Evolutionary conservation across 2,329 filamentous ascomycete species (phyloP).

Genomic region (Diaporthe helianthi): DNA sequence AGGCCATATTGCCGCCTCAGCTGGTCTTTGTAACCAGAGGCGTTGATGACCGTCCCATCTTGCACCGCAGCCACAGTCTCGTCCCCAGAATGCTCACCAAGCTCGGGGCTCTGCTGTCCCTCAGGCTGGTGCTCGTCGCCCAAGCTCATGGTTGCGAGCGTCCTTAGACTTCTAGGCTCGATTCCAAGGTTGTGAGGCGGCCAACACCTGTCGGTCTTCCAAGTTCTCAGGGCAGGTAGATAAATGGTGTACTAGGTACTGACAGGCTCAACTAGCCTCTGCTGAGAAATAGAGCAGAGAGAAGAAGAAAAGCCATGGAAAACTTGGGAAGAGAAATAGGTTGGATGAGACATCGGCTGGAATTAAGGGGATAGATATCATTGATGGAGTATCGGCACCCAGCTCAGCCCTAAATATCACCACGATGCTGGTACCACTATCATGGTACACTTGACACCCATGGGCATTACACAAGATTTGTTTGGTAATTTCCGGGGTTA

Average conservation of each 20-base stretch:
- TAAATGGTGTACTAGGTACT: background rate
- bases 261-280: background rate
- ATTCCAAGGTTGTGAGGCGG: background rate
- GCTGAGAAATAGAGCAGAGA: background rate
- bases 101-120: conserved; percentile 26
- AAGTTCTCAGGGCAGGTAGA: background rate
- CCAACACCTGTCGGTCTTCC: background rate
- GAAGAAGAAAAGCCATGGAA: background rate
- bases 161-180: background rate
- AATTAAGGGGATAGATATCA: background rate
- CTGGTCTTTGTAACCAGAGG: conserved; percentile 69
- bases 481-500: conserved; percentile 1
- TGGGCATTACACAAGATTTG: background rate
- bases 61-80: conserved; percentile 46
- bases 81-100: conserved; percentile 39
- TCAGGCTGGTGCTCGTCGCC: conserved; percentile 32
- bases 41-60: conserved; percentile 61
- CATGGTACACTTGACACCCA: background rate
- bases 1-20: conserved; percentile 68
- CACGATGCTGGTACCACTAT: background rate
- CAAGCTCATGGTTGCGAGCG: conserved; percentile 25
- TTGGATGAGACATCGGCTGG: background rate
- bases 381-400: background rate
- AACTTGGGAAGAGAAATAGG: background rate
- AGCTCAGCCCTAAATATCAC: conserved; percentile 18